Evolutionary conservation across 768 basidiomycete species (phyloP), one percentile per base, ranked within the genome.

Genomic region (Crucibulum laeve): DNA sequence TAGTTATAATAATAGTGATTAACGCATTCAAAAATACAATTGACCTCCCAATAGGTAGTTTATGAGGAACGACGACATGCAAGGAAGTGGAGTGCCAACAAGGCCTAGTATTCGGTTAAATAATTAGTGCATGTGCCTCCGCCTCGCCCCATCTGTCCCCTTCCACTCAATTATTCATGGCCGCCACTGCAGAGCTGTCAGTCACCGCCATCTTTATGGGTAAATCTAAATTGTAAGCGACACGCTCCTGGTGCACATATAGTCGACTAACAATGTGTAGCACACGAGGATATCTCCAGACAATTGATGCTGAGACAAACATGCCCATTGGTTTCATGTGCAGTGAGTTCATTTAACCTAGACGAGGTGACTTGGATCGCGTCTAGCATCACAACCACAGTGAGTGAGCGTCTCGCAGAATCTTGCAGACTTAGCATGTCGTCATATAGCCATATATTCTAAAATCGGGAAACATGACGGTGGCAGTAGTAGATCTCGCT

Each of bases 371-470:
- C 25, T 15, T n/a, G 25, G 4, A 40, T 41, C 14, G 10, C 47
- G 15, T 23, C 34, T 39, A 37, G 48, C 25, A 48, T 52, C 37
- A 28, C 34, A 23, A 52, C 50, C n/a, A 25, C 43, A 8, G 50
- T 52, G 36, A 11, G 47, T 39, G 8, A 13, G 14, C 14, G 19
- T 22, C 3, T 40, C 13, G 21, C 23, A 30, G 2, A n/a, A 5
- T 33, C 5, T 21, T 19, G 17, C 5, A n/a, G n/a, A n/a, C n/a
- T n/a, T n/a, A n/a, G n/a, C n/a, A n/a, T n/a, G n/a, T n/a, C n/a
- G n/a, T n/a, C n/a, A n/a, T n/a, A n/a, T n/a, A n/a, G n/a, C n/a
- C n/a, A n/a, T n/a, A n/a, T n/a, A n/a, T n/a, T n/a, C n/a, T n/a
- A n/a, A n/a, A n/a, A n/a, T n/a, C n/a, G n/a, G n/a, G n/a, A n/a